Evolutionary conservation across 148 eudicot species (phyloP).

Genomic region (Cornus kousa): DNA sequence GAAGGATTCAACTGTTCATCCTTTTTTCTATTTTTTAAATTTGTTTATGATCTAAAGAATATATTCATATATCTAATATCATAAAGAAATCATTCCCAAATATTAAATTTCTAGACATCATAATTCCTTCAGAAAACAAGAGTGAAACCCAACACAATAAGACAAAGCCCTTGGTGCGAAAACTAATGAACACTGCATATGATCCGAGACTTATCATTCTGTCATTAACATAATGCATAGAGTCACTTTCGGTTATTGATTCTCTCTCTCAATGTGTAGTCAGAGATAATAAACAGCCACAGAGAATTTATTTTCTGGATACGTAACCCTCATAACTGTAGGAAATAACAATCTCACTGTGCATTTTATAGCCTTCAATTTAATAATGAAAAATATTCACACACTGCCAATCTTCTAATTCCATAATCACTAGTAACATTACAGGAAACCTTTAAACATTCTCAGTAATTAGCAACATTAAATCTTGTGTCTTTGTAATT

Average conservation of each 20-base stretch:
- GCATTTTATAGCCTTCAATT: background rate
- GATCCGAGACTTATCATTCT: background rate
- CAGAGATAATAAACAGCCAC: background rate
- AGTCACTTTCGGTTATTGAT: background rate
- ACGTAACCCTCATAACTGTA: background rate
- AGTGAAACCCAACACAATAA: background rate
- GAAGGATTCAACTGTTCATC: background rate
- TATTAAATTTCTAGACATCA: background rate
- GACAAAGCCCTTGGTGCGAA: background rate
- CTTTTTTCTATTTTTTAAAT: background rate
- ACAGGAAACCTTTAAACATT: no score
- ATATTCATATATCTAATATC: background rate
- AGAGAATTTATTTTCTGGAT: background rate
- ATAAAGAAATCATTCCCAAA: background rate
- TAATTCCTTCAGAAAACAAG: background rate
- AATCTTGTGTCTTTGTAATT: no score
- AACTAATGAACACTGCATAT: background rate
- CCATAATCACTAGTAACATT: no score
- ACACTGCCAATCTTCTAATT: no score
- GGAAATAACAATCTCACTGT: background rate
- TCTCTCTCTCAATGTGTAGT: background rate
- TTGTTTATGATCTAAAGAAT: background rate
- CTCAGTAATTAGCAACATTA: no score
- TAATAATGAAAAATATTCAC: no score
- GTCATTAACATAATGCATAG: no score